Base-by-base conservation (phyloP, 2,329 filamentous ascomycete genomes). In the Fusarium haematococcum region DNA sequence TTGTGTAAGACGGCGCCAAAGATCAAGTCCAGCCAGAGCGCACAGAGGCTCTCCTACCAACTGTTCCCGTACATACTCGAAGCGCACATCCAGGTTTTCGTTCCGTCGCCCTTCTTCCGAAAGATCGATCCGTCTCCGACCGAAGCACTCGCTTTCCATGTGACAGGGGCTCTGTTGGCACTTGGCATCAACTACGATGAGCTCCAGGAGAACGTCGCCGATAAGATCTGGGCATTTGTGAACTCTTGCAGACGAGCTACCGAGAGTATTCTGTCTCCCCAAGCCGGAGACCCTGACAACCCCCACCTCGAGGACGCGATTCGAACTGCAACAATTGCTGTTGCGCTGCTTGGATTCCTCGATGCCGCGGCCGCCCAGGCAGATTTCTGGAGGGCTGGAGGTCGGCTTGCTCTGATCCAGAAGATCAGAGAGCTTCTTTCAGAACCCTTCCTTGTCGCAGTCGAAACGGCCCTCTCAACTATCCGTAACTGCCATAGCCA, bases 261-360 rank as follows among this genome's bases (percentile, higher is more conserved):
- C 20, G 88, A 90, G 59, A 85, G 83, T 48, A 84, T 91, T 10
- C 84, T 88, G 50, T 88, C 83, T 41, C 89, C 85, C 60, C 90
- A 85, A 75, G 86, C 85, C 61, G 88, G 86, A 74, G 88, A 89
- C 39, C 87, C 88, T 43, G 89, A 90, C 58, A 86, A 87, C 70
- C 88, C 89, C 45, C 89, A 90, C 64, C 83, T 92, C 14, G 91
- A 93, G 64, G 91, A 94, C 77, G 91, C 92, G 61, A 86, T 93
- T 65, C 87, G 91, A 32, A 90, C 93, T 62, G 91, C 95, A 62
- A 94, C 93, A 20, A 90, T 98, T 74, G 91, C 93, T 8, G 90
- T 97, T 57, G 96, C 96, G 0, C 86, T 99, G n/a, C 84, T 98
- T 27, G 97, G 97, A 0, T 98, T 99, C 80, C 84, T 99, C 62